Evolutionary conservation across 352 stramenopile genomes (phyloP), one percentile per base, ranked within the genome.

Genomic region (Lagenidium giganteum): DNA sequence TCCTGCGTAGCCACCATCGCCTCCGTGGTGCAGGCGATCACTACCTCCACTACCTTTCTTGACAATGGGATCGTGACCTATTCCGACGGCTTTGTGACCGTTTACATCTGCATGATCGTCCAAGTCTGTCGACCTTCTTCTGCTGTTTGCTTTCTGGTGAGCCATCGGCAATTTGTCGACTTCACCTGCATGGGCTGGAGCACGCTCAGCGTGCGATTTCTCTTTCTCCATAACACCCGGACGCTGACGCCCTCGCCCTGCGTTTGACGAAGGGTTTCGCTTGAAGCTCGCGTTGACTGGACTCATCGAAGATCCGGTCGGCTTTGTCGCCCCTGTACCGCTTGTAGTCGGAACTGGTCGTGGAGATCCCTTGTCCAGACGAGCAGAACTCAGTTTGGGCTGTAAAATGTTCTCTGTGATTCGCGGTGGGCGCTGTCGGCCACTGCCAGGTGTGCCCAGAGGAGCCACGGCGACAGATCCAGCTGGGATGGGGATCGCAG

Each of bases 391-490:
- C 26, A 43, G 50, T 48, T 65, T 81, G 34, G 38, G 23, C 40
- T 80, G 65, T 28, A 83, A 42, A 13, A 58, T 54, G 29, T 80
- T 71, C 38, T 83, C 70, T 54, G 81, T 70, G 36, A 81, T 74
- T 1, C 70, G 57, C 17, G 54, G 56, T 13, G 53, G 52, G 2
- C 70, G 67, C 20, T 50, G 40, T 7, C 70, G 54, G 2, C 61
- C 51, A 21, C 51, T 64, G 26, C 34, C 59, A 2, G 67, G 62
- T 20, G 70, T 75, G 14, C 62, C 64, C 23, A 42, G 41, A 9
- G 59, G 47, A 6, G 42, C 22, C 8, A 54, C 40, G 33, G 29
- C n/a, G 29, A 38, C 49, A 8, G 41, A 53, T 20, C 35, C 17
- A 16, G 29, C 37, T 21, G 41, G 36, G 36, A 16, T 34, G 31